Conservation (phyloP, 352 stramenopile genomes). For the Elongisporangium undulatum region DNA sequence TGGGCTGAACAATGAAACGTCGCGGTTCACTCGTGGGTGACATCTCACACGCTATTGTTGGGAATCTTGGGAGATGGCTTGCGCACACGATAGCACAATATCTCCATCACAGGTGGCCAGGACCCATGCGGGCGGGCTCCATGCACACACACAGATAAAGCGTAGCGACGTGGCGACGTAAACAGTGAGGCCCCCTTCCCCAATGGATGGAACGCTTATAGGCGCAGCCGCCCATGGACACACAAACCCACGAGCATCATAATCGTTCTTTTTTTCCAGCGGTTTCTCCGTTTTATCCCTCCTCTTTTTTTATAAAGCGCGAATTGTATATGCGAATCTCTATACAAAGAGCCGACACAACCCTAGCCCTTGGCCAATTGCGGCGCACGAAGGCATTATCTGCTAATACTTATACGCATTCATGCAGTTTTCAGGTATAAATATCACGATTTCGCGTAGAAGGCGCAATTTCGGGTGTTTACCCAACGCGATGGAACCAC, state of each 20-base stretch:
- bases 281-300: not conserved
- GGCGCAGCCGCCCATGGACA: not conserved
- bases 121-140: too few relatives aligned
- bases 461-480: not conserved
- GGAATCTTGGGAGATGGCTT: not conserved
- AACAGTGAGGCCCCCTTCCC: not conserved
- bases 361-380: not conserved
- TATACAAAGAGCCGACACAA: not conserved
- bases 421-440: not conserved
- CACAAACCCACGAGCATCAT: not conserved
- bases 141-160: too few relatives aligned
- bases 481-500: not conserved
- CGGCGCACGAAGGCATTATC: not conserved
- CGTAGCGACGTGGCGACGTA: not conserved
- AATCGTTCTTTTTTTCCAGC: not conserved
- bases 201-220: not conserved
- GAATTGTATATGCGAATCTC: not conserved
- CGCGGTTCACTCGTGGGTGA: not conserved
- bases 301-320: not conserved
- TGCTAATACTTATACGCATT: not conserved
- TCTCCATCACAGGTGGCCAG: too few relatives aligned
- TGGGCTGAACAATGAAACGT: not conserved
- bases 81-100: not conserved
- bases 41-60: too few relatives aligned
- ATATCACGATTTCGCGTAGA: not conserved